Percentiles rank a stretch among this genome's conserved stretches.
Conservation (phyloP, 2,329 filamentous ascomycete species). For the Pseudogymnoascus sp. region DNA sequence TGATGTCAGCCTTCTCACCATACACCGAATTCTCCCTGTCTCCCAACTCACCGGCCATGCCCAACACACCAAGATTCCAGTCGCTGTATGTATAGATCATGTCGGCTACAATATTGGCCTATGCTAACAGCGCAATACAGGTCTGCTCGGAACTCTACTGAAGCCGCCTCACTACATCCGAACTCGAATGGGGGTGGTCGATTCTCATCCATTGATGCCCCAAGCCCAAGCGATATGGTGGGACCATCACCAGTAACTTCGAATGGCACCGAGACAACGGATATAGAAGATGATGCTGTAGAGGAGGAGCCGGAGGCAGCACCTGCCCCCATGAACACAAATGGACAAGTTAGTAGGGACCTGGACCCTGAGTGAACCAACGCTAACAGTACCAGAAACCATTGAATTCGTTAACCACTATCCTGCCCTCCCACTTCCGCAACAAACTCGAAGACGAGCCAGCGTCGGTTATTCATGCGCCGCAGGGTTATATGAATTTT, state of each 20-base stretch:
- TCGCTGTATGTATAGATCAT: slow-evolving; percentile 38
- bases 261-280: slow-evolving; percentile 73
- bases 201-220: slow-evolving; percentile 27
- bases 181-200: slow-evolving; percentile 33
- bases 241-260: slow-evolving; percentile 81
- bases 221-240: slow-evolving; percentile 60
- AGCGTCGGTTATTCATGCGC: slow-evolving; percentile 85
- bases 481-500: slow-evolving; percentile 73
- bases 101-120: neutral
- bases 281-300: slow-evolving; percentile 70
- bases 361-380: neutral
- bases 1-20: slow-evolving; percentile 46
- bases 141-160: slow-evolving; percentile 37
- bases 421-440: slow-evolving; percentile 49
- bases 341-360: neutral
- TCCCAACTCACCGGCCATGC: slow-evolving; percentile 42
- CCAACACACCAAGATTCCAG: slow-evolving; percentile 38
- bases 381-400: neutral
- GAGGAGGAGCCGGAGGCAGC: slow-evolving; percentile 45
- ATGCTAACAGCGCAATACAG: slow-evolving; percentile 5
- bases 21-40: slow-evolving; percentile 48
- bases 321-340: slow-evolving; percentile 29
- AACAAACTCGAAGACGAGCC: slow-evolving; percentile 64
- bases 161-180: slow-evolving; percentile 45
- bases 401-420: slow-evolving; percentile 38